These are phyloP conservation scores for Neurospora sp. DNA, from an alignment of 495 filamentous ascomycete species.

Conservation along the genomic window DNA sequence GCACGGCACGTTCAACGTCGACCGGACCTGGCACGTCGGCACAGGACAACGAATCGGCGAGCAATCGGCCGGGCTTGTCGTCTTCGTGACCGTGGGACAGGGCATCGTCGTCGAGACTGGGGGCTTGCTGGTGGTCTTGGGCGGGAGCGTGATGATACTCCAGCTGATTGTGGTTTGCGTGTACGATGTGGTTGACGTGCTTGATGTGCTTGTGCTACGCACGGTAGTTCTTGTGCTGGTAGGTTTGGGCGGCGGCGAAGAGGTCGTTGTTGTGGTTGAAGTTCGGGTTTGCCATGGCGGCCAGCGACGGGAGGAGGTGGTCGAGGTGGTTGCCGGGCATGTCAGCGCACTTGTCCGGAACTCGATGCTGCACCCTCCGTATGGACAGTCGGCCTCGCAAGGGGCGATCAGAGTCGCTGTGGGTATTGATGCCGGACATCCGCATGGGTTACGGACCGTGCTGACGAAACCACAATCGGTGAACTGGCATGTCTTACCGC, in stretches of 20 bases:
- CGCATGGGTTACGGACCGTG: conserved; percentile 20
- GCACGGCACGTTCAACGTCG: conserved; percentile 28
- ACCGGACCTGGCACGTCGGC: conserved; percentile 26
- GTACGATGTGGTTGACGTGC: conserved; percentile 2
- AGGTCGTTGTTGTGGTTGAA: conserved; percentile 1
- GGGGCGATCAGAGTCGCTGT: conserved; percentile 23
- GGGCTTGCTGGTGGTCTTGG: conserved; percentile 2
- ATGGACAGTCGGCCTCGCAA: conserved; percentile 23
- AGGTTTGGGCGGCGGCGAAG: background rate
- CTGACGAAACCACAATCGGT: conserved; percentile 16
- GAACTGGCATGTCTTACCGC: conserved; percentile 16
- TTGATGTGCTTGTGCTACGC: conserved; percentile 4
- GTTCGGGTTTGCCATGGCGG: background rate
- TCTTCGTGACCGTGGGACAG: conserved; percentile 32
- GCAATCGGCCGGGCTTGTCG: conserved; percentile 29
- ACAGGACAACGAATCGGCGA: conserved; percentile 29
- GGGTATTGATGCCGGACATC: conserved; percentile 19
- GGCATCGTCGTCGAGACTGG: conserved; percentile 3
- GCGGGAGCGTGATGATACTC: conserved; percentile 17
- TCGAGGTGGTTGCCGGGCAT: conserved; percentile 10
- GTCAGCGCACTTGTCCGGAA: conserved; percentile 14
- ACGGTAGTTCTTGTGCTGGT: background rate
- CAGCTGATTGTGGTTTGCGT: conserved; percentile 13
- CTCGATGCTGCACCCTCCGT: conserved; percentile 21
- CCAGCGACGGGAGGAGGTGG: conserved; percentile 5